Base-by-base conservation (phyloP, 2,329 filamentous ascomycete species). In the Exophiala mesophila region DNA sequence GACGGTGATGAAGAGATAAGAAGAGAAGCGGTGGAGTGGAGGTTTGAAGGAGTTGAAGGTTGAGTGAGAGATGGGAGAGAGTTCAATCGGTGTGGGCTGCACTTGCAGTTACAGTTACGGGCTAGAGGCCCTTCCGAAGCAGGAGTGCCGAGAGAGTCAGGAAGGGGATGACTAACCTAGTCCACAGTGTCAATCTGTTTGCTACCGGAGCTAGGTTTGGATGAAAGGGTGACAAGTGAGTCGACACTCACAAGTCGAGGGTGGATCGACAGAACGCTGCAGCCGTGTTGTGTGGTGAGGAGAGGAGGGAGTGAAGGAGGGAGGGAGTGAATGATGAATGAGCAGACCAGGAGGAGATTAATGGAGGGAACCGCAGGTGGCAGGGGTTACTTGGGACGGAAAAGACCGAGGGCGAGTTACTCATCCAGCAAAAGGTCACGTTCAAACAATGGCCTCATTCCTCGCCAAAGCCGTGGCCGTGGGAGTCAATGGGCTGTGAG, bases 241-340 rank as follows among this genome's bases (percentile, higher is more conserved):
- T 51, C 48, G 48, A 41, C 26, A 20, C 48, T 41, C 48, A 48
- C 48, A 40, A 41, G 48, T 44, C 38, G 41, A 45, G 46, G 41
- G 46, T 39, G 45, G 21, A 26, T 43, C 28, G 5, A 40, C 31
- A 23, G 26, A 32, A 29, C 30, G 20, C 28, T 32, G 8, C 26
- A 38, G 24, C 28, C 29, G 37, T 31, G 23, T n/a, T n/a, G n/a
- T n/a, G 37, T 26, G 23, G 12, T 26, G 16, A 40, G 36, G 20
- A 36, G 33, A 34, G 26, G 19, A 16, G 33, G 19, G 31, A 41
- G 29, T 17, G 19, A 16, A 38, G 28, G 31, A 44, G 45, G 35
- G 41, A 29, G 46, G 32, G 26, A 29, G 38, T 39, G 38, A n/a
- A n/a, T n/a, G n/a, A n/a, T n/a, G n/a, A n/a, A n/a, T n/a, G n/a